These are phyloP conservation scores for Neurospora hispaniola DNA, from an alignment of 495 filamentous ascomycete genomes.

Conservation along the genomic window DNA sequence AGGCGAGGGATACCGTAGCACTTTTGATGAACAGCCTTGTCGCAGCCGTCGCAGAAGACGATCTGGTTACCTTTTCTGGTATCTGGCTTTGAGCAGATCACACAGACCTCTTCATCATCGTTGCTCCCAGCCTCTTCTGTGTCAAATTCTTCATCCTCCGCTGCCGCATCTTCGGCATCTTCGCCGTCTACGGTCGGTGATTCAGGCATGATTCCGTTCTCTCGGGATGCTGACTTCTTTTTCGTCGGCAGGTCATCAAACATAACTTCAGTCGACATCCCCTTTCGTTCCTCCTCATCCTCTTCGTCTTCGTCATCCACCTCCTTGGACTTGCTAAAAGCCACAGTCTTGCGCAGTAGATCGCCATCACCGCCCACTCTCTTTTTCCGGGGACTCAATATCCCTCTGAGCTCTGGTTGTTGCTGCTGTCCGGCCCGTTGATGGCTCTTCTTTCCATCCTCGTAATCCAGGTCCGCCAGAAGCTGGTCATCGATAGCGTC, in stretches of 20 bases:
- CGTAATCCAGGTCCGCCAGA: background rate
- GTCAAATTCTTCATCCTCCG: background rate
- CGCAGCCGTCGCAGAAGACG: conserved; percentile 87
- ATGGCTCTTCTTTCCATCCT: conserved; percentile 2
- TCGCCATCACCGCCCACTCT: conserved; percentile 3
- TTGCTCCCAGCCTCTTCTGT: conserved; percentile 14
- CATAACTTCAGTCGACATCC: conserved; percentile 2
- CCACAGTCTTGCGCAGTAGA: conserved; percentile 28
- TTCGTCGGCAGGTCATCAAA: conserved; percentile 2
- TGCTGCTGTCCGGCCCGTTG: background rate
- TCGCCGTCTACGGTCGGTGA: conserved; percentile 7
- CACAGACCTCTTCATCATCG: conserved; percentile 37
- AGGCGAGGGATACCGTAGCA: conserved; percentile 78
- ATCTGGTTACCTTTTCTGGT: conserved; percentile 47
- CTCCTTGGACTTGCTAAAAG: conserved; percentile 21
- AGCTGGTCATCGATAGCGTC: background rate
- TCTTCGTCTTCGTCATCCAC: conserved; percentile 16
- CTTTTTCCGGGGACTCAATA: conserved; percentile 29
- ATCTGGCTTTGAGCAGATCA: conserved; percentile 37
- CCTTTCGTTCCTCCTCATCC: conserved; percentile 20
- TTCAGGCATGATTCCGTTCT: conserved; percentile 1
- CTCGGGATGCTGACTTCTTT: conserved; percentile 5
- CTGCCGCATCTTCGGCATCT: conserved; percentile 11
- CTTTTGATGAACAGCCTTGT: conserved; percentile 77
- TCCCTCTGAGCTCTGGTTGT: conserved; percentile 24